phyloP scores from a whole-genome alignment of 768 basidiomycete genomes.

The Dioszegia hungarica region DNA sequence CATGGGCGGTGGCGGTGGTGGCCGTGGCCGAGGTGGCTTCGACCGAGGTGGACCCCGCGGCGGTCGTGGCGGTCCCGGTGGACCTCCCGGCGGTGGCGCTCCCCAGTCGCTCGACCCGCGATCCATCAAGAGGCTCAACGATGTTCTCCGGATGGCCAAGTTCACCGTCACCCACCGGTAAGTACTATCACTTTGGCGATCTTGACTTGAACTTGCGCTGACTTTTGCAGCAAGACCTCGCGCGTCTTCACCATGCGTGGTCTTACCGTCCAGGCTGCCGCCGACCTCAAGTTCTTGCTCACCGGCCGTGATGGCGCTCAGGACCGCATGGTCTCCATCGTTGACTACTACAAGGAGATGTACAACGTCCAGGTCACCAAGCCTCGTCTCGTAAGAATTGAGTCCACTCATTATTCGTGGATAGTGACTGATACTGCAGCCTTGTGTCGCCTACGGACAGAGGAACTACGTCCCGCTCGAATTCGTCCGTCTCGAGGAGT shows the following conservation, averaged over 20 bases:
- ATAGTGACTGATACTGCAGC: not conserved
- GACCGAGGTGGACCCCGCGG: slow-evolving; percentile 23
- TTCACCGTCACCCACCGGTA: slow-evolving; percentile 45
- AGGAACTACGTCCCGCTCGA: slow-evolving; percentile 43
- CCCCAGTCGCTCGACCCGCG: slow-evolving; percentile 18
- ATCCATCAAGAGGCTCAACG: slow-evolving; percentile 36
- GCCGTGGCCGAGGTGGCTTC: slow-evolving; percentile 27
- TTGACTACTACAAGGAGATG: slow-evolving; percentile 37
- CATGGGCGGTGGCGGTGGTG: slow-evolving; percentile 23
- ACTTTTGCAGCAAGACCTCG: slow-evolving; percentile 1
- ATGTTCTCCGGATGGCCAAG: slow-evolving; percentile 40
- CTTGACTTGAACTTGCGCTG: not conserved
- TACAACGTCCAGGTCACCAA: slow-evolving; percentile 41
- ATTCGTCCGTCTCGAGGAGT: slow-evolving; percentile 36
- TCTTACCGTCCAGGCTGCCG: slow-evolving; percentile 34
- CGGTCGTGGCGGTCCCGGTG: slow-evolving; percentile 14
- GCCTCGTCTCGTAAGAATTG: slow-evolving; percentile 43
- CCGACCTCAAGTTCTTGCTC: slow-evolving; percentile 37
- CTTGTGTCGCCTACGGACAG: slow-evolving; percentile 28
- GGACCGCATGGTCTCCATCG: slow-evolving; percentile 32
- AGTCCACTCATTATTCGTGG: not conserved
- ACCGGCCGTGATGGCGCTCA: slow-evolving; percentile 33
- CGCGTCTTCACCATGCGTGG: slow-evolving; percentile 14
- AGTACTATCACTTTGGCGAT: not conserved
- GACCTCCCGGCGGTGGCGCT: slow-evolving; percentile 21